Conservation (phyloP, 176 grass and related monocot genomes). For the Triticum dicoccoides region DNA sequence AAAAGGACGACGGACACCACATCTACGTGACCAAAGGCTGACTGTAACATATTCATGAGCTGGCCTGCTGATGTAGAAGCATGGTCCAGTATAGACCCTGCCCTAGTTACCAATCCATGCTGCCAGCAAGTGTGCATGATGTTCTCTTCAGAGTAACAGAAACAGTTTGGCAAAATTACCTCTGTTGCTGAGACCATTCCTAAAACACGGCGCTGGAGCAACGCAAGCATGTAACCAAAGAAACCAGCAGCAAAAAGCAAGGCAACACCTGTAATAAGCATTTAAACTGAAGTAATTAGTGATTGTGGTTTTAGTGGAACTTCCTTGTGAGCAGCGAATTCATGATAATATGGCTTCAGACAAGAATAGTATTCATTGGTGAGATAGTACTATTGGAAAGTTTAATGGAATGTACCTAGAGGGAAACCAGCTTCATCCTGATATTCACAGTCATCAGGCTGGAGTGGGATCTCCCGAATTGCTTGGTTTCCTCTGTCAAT, state of each 20-base stretch:
- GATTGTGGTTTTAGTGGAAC: neutral
- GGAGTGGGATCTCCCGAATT: constrained; percentile 86
- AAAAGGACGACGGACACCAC: constrained; percentile 6
- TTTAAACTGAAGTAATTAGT: constrained; percentile 29
- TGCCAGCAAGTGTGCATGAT: neutral
- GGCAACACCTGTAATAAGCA: constrained; percentile 56
- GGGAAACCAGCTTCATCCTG: constrained; percentile 84
- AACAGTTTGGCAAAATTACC: constrained; percentile 46
- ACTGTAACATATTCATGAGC: neutral
- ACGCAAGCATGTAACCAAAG: constrained; percentile 97
- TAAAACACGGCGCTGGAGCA: constrained; percentile 75
- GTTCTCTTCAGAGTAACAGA: neutral
- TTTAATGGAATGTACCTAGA: constrained; percentile 59
- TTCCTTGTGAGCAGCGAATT: neutral
- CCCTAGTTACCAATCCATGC: constrained; percentile 24
- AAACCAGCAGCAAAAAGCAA: constrained; percentile 92
- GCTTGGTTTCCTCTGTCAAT: constrained; percentile 96
- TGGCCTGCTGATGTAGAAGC: neutral
- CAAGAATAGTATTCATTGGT: constrained; percentile 1
- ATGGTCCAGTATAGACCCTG: constrained; percentile 1
- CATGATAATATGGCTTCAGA: neutral
- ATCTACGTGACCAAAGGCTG: neutral
- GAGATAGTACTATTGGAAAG: neutral
- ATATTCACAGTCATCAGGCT: constrained; percentile 73
- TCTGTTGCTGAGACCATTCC: constrained; percentile 65